Conservation (phyloP, 1,284 basidiomycete genomes). For the Heterobasidion parviporum region DNA sequence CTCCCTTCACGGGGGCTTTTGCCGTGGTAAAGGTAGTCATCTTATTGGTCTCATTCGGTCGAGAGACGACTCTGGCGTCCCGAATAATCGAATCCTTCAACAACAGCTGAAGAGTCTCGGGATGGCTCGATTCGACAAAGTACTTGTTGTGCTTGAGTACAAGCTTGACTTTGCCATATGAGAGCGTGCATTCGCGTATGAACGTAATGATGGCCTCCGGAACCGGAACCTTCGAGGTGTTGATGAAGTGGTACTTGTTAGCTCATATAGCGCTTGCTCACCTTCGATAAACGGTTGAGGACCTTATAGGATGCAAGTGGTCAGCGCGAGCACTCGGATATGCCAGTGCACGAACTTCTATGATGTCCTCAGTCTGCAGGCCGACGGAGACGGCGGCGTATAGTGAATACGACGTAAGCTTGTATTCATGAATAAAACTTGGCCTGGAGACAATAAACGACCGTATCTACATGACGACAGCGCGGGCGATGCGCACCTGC, state of each 20-base stretch:
- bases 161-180: constrained; percentile 95
- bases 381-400: constrained; percentile 99
- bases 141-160: constrained; percentile 97
- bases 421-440: constrained; percentile 98
- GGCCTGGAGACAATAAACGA: constrained; percentile 53
- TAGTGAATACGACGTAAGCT: constrained; percentile 94
- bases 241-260: constrained; percentile 5
- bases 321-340: constrained; percentile 5
- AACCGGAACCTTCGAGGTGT: constrained; percentile 67
- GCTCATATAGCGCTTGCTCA: constrained; percentile 15
- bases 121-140: constrained; percentile 89
- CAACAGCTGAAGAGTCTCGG: constrained; percentile 81
- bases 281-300: constrained; percentile 82
- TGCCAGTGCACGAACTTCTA: constrained; percentile 65
- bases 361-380: constrained; percentile 95
- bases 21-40: constrained; percentile 77
- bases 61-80: constrained; percentile 67
- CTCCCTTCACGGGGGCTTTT: constrained; percentile 75
- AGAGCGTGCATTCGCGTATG: constrained; percentile 86
- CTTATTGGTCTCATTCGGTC: constrained; percentile 60
- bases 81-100: constrained; percentile 83
- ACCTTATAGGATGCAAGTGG: constrained; percentile 39
- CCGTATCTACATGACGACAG: constrained; percentile 18
- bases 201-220: constrained; percentile 77
- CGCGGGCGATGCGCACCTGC: constrained; percentile 60